Evolutionary conservation across 1,284 basidiomycete genomes (phyloP).

Genomic region (Phellinidium pouzarii): DNA sequence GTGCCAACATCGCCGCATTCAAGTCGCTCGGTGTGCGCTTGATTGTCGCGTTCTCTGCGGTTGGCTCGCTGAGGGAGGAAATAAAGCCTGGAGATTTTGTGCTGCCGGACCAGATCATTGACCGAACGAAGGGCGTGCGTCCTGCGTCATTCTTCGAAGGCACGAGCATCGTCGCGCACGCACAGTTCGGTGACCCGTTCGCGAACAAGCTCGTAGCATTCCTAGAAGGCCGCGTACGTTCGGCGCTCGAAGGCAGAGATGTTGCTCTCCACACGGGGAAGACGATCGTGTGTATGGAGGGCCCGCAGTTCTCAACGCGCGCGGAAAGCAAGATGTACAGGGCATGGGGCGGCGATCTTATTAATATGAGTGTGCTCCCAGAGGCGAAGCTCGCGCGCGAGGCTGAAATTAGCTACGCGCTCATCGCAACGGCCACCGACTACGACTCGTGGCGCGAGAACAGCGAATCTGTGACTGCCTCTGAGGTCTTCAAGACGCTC

Average conservation of each 20-base stretch:
- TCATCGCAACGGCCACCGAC: conserved; percentile 88
- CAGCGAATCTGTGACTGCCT: conserved; percentile 78
- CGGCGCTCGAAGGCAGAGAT: conserved; percentile 55
- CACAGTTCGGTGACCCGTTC: conserved; percentile 92
- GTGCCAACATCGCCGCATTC: conserved; percentile 94
- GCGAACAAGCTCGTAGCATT: conserved; percentile 59
- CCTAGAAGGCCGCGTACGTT: conserved; percentile 60
- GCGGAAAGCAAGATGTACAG: conserved; percentile 96
- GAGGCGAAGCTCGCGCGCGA: conserved; percentile 95
- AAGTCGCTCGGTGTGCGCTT: conserved; percentile 88
- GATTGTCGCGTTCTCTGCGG: conserved; percentile 92
- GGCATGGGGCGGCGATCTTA: conserved; percentile 87
- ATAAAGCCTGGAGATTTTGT: conserved; percentile 88
- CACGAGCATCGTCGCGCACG: conserved; percentile 81
- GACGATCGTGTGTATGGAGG: conserved; percentile 95
- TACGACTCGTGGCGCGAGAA: conserved; percentile 87
- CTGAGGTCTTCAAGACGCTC: conserved; percentile 85
- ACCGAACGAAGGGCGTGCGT: conserved; percentile 90
- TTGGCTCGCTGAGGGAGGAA: conserved; percentile 93
- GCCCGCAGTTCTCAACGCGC: conserved; percentile 89
- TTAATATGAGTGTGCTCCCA: conserved; percentile 94
- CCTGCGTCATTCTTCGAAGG: conserved; percentile 85
- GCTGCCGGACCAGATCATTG: conserved; percentile 91
- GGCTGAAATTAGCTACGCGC: conserved; percentile 88
- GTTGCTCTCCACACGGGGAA: conserved; percentile 73